These are phyloP conservation scores for Penicillium dipodomyicola DNA, from an alignment of 495 filamentous ascomycete genomes.

Conservation along the genomic window DNA sequence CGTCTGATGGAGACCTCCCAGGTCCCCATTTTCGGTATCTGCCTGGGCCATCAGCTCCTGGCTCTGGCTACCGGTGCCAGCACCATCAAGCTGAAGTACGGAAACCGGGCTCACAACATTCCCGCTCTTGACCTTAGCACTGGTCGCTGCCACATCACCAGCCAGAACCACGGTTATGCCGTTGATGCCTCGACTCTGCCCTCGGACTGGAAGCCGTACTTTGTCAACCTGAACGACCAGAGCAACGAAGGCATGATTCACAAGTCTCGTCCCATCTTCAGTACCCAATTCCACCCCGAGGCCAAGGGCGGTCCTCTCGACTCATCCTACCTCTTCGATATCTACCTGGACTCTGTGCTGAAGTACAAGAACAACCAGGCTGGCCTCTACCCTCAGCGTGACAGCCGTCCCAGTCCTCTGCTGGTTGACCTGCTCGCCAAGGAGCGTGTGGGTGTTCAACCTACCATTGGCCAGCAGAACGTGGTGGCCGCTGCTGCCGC, in stretches of 20 bases:
- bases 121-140: constrained; percentile 91
- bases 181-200: constrained; percentile 83
- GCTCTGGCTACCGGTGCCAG: constrained; percentile 74
- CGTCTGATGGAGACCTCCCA: constrained; percentile 87
- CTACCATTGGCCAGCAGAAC: constrained; percentile 57
- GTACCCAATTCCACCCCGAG: constrained; percentile 97
- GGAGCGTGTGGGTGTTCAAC: constrained; percentile 89
- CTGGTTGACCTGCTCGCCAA: constrained; percentile 88
- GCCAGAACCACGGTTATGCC: constrained; percentile 97
- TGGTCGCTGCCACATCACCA: constrained; percentile 96
- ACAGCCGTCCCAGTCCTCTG: constrained; percentile 79
- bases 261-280: constrained; percentile 93
- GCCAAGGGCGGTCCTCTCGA: constrained; percentile 95
- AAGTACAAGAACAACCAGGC: constrained; percentile 81
- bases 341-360: constrained; percentile 84
- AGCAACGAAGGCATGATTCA: constrained; percentile 97
- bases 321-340: constrained; percentile 91
- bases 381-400: constrained; percentile 60
- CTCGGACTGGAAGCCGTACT: constrained; percentile 92
- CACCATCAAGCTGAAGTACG: constrained; percentile 95
- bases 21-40: constrained; percentile 95
- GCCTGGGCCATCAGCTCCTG: constrained; percentile 84
- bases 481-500: constrained; percentile 43
- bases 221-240: constrained; percentile 93
- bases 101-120: constrained; percentile 98